A percentile compares a stretch with the other conserved stretches of the same genome.
phyloP scores from a whole-genome alignment of 345 rosid genomes.

The Citrus australasica region DNA sequence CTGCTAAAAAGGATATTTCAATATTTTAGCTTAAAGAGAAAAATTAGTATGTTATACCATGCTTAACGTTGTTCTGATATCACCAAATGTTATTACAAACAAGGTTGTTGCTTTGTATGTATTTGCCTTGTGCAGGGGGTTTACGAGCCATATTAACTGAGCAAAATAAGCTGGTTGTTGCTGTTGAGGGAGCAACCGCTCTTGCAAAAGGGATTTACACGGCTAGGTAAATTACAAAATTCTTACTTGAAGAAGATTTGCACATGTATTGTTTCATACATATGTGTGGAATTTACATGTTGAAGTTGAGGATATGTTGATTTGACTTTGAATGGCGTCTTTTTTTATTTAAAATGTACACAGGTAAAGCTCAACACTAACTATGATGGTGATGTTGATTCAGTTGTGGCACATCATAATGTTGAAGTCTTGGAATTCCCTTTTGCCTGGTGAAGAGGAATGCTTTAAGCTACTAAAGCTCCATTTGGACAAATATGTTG shows the following conservation, averaged over 20 bases:
- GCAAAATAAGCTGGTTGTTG: conserved; percentile 79
- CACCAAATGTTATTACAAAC: conserved; percentile 6
- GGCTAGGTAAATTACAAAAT: no score
- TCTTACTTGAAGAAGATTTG: no score
- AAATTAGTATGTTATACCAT: background rate
- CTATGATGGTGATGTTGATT: conserved; percentile 87
- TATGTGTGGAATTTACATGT: background rate
- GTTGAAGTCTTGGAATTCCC: conserved; percentile 83
- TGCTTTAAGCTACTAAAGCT: conserved; percentile 82
- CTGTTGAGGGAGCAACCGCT: conserved; percentile 41
- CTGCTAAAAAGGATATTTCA: background rate
- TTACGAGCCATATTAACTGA: conserved; percentile 83
- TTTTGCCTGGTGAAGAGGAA: conserved; percentile 81
- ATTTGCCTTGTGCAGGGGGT: conserved; percentile 49
- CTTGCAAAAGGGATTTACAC: conserved; percentile 36
- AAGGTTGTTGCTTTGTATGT: conserved; percentile 7
- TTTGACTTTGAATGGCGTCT: background rate
- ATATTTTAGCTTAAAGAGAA: background rate
- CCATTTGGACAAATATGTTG: conserved; percentile 72
- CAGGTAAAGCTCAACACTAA: conserved; percentile 97
- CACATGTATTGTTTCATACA: background rate
- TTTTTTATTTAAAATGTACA: conserved; percentile 40
- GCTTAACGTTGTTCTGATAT: background rate
- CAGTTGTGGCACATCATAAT: conserved; percentile 79
- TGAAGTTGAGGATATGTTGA: background rate